phyloP scores from a whole-genome alignment of 768 basidiomycete genomes.

The Daedaleopsis nitida region DNA sequence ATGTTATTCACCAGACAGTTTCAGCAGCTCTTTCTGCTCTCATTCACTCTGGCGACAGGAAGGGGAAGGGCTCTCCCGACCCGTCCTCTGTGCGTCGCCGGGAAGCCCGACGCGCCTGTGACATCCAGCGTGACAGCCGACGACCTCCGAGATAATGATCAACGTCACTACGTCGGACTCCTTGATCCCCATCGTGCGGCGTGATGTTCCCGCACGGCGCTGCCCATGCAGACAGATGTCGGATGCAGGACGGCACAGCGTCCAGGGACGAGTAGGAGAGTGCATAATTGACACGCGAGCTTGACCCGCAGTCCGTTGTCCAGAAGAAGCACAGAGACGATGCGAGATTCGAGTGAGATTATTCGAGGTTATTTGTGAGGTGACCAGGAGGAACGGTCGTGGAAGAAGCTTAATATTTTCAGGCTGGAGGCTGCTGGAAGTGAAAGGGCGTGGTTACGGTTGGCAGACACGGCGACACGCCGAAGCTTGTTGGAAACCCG shows the following conservation, averaged over 20 bases:
- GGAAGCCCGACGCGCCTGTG: constrained; percentile 6
- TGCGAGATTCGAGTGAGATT: not conserved
- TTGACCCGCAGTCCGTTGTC: not conserved
- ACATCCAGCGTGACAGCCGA: constrained; percentile 13
- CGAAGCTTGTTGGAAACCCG: not conserved
- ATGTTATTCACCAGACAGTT: not conserved
- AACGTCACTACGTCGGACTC: not conserved
- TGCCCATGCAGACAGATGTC: not conserved
- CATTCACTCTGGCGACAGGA: too few relatives aligned
- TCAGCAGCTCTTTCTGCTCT: not conserved
- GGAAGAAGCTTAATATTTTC: not conserved
- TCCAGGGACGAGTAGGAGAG: not conserved
- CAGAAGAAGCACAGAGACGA: not conserved
- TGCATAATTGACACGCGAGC: not conserved
- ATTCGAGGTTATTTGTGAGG: not conserved
- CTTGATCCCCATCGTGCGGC: not conserved
- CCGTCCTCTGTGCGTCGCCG: not conserved
- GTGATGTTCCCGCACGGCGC: not conserved
- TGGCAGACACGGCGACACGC: not conserved
- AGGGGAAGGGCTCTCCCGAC: too few relatives aligned
- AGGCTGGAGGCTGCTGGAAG: not conserved
- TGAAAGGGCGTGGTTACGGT: not conserved
- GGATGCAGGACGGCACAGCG: not conserved
- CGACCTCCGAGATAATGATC: too few relatives aligned
- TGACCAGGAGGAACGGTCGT: not conserved